Evolutionary conservation across 306 rosid genomes (phyloP).

Genomic region (Cicer cuneatum): DNA sequence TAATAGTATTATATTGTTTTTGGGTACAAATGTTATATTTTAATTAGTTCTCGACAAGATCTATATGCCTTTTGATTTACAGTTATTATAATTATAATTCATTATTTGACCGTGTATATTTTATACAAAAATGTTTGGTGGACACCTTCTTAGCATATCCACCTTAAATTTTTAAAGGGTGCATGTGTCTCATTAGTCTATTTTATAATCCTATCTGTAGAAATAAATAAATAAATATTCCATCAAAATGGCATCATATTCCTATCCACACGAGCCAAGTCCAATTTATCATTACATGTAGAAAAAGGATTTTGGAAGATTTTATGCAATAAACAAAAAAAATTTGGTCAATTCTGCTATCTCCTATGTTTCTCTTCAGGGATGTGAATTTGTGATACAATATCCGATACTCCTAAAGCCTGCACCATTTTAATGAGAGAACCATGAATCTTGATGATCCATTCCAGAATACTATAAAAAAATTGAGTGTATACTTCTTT

Average conservation of each 20-base stretch:
- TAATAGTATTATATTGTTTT: not conserved
- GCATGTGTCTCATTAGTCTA: no score
- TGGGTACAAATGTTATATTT: not conserved
- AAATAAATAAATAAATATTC: not conserved
- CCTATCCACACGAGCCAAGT: slow-evolving; percentile 1
- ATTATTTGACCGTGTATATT: not conserved
- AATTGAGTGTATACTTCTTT: no score
- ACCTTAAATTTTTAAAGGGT: no score
- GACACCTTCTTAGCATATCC: no score
- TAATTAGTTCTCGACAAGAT: not conserved
- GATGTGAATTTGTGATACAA: no score
- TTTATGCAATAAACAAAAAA: not conserved
- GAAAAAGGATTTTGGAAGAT: not conserved
- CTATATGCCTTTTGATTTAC: not conserved
- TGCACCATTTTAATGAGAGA: no score
- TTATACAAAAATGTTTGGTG: not conserved
- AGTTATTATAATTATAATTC: not conserved
- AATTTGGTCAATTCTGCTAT: not conserved
- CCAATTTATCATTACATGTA: slow-evolving; percentile 7
- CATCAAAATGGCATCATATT: not conserved
- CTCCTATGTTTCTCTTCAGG: no score
- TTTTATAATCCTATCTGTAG: not conserved
- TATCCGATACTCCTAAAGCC: no score
- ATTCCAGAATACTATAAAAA: no score
- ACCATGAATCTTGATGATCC: no score